Evolutionary conservation across 306 rosid genomes (phyloP).

Genomic region (Alnus rubra): DNA sequence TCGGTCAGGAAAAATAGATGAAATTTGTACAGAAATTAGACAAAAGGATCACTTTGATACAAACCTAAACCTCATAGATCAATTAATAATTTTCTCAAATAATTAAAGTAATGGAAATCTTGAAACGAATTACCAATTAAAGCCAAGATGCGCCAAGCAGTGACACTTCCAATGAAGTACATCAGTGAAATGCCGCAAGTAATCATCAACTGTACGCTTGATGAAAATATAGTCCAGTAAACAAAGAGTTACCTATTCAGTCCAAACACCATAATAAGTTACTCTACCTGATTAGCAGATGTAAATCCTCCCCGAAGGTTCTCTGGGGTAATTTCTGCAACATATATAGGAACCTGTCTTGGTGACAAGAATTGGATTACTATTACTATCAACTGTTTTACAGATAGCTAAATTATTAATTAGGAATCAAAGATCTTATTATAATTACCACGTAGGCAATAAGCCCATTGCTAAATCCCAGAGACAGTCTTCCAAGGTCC

Average conservation of each 20-base stretch:
- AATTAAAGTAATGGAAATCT: too few species aligned
- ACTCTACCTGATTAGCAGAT: slow-evolving; percentile 58
- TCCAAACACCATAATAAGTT: background rate
- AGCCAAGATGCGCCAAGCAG: slow-evolving; percentile 57
- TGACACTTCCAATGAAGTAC: slow-evolving; percentile 57
- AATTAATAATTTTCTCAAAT: too few species aligned
- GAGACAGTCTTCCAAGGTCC: slow-evolving; percentile 68
- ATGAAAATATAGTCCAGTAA: background rate
- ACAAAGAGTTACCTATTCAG: slow-evolving; percentile 12
- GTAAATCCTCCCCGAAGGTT: slow-evolving; percentile 71
- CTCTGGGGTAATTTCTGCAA: slow-evolving; percentile 78
- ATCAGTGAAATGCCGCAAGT: slow-evolving; percentile 59
- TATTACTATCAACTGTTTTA: background rate
- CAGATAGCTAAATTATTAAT: background rate
- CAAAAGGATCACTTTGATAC: too few species aligned
- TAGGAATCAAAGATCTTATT: background rate
- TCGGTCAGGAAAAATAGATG: too few species aligned
- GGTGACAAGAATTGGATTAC: slow-evolving; percentile 11
- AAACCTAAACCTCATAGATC: too few species aligned
- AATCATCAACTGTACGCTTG: slow-evolving; percentile 56
- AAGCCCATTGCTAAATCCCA: slow-evolving; percentile 81
- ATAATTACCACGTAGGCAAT: slow-evolving; percentile 67
- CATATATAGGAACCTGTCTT: slow-evolving; percentile 63
- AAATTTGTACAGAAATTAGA: too few species aligned
- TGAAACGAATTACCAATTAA: slow-evolving; percentile 39